A percentile compares a stretch with the other conserved stretches of the same genome.
Conservation (phyloP, 306 rosid species). For the Glycyrrhiza uralensis region DNA sequence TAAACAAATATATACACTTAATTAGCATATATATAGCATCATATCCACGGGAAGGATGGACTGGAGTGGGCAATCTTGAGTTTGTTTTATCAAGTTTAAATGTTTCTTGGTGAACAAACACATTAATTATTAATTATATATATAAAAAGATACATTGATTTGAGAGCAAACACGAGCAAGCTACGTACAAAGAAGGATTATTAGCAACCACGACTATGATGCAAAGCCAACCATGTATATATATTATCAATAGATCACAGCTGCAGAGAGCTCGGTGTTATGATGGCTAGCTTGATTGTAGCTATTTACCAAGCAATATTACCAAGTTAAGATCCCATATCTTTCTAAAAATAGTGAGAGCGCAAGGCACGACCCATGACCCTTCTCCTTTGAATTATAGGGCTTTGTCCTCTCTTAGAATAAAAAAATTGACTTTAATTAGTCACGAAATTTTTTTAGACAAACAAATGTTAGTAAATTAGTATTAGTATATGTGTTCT, state of each 20-base stretch:
- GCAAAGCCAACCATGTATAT: constrained; percentile 36
- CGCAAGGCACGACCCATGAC: constrained; percentile 38
- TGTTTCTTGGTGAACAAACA: constrained; percentile 36
- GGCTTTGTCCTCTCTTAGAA: constrained; percentile 42
- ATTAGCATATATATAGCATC: background rate
- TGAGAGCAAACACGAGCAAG: constrained; percentile 25
- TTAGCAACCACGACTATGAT: constrained; percentile 42
- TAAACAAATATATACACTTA: background rate
- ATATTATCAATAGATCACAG: background rate
- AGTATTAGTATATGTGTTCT: no score
- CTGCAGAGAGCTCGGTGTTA: background rate
- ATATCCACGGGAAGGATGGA: background rate
- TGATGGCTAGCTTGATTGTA: constrained; percentile 6
- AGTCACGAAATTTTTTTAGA: no score
- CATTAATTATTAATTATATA: background rate
- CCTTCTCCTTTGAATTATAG: constrained; percentile 11
- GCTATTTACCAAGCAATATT: background rate
- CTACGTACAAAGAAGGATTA: constrained; percentile 31
- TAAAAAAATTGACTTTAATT: background rate
- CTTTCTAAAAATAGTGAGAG: constrained; percentile 31
- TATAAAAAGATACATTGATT: background rate
- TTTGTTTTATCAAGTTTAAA: constrained; percentile 13
- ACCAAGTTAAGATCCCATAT: constrained; percentile 32
- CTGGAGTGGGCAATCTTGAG: background rate
- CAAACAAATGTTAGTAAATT: no score